These are phyloP conservation scores for Colletotrichum viniferum DNA, from an alignment of 2,329 filamentous ascomycete genomes.

Conservation along the genomic window DNA sequence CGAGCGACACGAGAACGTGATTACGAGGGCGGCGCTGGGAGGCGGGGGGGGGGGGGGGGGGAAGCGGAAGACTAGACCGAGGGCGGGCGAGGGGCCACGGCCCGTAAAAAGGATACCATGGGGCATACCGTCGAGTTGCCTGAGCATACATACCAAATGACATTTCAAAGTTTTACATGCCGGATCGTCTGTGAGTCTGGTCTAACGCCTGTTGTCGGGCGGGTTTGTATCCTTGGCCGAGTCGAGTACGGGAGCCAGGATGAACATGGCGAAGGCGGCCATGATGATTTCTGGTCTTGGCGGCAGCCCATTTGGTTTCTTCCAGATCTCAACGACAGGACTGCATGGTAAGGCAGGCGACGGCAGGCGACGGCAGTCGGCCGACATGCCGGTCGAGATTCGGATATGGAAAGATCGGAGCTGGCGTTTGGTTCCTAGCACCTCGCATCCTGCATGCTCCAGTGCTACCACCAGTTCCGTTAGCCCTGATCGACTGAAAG, in stretches of 20 bases:
- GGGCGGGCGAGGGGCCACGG: not conserved
- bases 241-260: not conserved
- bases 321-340: not conserved
- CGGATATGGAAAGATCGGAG: not conserved
- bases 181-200: not conserved
- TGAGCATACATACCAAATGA: constrained; percentile 17
- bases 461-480: not conserved
- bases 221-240: not conserved
- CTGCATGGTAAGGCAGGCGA: not conserved
- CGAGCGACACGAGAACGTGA: not conserved
- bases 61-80: not conserved
- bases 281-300: not conserved
- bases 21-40: not conserved
- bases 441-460: not conserved
- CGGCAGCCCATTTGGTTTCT: not conserved
- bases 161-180: constrained; percentile 1
- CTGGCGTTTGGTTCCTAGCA: not conserved
- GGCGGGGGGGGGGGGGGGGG: no score
- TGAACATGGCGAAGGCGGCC: not conserved
- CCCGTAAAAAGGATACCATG: constrained; percentile 14
- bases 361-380: no score
- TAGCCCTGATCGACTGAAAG: not conserved
- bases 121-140: constrained; percentile 12
- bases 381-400: not conserved
- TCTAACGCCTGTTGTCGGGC: not conserved